Evolutionary conservation across 2,329 filamentous ascomycete species (phyloP), one percentile per base, ranked within the genome.

Genomic region (Penicillium thymicola): DNA sequence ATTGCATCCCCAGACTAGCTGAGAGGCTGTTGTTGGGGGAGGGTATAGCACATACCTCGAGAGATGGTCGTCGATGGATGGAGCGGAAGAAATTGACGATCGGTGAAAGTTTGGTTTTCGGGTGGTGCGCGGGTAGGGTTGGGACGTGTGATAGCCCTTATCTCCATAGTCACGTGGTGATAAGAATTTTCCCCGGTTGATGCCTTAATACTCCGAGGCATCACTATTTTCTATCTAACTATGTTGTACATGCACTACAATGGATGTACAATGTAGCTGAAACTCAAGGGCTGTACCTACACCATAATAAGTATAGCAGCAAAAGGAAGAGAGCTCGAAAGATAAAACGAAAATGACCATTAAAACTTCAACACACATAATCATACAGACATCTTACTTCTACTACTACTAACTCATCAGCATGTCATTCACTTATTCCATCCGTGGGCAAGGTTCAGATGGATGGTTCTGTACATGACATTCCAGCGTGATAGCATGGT

Each of bases 1-100:
- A 77, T 77, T 76, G 72, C 73, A 72, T 67, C 64, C 73, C 70
- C 74, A 72, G 75, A 74, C 74, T 76, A 76, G 74, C 72, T 75
- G 70, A 67, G 65, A 71, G 71, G 69, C 70, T 68, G 67, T 59
- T 62, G 57, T 66, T 65, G 58, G 65, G 61, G 57, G 44, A 59
- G 54, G 56, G 57, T 50, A 58, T 57, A 51, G 62, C 67, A 76
- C 75, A 75, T 77, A 77, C 75, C 75, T 77, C 75, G 69, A 72
- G 63, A 54, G 64, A 70, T 67, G 66, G 65, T 61, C 62, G 52
- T 43, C 57, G 63, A 64, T 62, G 65, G 67, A 62, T 65, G 60
- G 61, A 65, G 65, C 62, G 62, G 60, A 63, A 61, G 62, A 55
- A 59, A 43, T 55, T 34, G 59, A 51, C 43, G 64, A 54, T 57